Evolutionary conservation across 2,329 filamentous ascomycete genomes (phyloP).

Genomic region (Metarhizium album): DNA sequence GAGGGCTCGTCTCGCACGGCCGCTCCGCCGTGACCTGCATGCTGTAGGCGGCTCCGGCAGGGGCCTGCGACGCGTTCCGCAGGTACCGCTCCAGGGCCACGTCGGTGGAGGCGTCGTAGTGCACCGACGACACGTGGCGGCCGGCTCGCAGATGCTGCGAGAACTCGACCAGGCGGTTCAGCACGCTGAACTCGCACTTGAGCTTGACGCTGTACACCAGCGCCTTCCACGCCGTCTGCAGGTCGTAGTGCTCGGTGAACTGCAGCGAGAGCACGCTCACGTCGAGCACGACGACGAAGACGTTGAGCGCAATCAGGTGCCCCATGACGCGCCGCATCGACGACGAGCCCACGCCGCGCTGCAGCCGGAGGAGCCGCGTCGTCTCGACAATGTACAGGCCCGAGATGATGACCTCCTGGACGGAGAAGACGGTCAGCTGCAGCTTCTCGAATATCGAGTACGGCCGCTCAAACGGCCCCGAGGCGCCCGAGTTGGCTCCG

Average conservation of each 20-base stretch:
- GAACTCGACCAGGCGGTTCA: slow-evolving; percentile 24
- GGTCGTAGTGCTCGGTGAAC: slow-evolving; percentile 17
- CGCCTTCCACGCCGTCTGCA: slow-evolving; percentile 24
- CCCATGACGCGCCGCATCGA: slow-evolving; percentile 10
- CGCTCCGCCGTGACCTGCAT: not conserved
- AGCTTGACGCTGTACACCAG: slow-evolving; percentile 26
- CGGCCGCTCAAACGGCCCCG: slow-evolving; percentile 11
- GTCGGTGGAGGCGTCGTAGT: not conserved
- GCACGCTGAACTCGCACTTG: slow-evolving; percentile 25
- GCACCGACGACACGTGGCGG: not conserved
- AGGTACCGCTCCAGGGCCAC: slow-evolving; percentile 2
- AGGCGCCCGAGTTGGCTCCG: slow-evolving; percentile 29
- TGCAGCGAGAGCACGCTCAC: slow-evolving; percentile 23
- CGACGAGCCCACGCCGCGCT: slow-evolving; percentile 18
- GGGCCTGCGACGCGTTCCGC: not conserved
- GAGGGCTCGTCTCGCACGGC: not conserved
- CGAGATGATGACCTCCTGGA: slow-evolving; percentile 44
- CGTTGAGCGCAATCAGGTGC: slow-evolving; percentile 29
- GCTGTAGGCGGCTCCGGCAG: slow-evolving; percentile 1
- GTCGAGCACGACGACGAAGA: slow-evolving; percentile 33
- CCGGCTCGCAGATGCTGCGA: slow-evolving; percentile 14
- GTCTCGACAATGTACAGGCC: slow-evolving; percentile 43
- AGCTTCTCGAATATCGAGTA: slow-evolving; percentile 41
- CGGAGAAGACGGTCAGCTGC: slow-evolving; percentile 42
- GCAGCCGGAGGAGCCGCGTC: slow-evolving; percentile 32